Conservation (phyloP, 1,284 basidiomycete species). For the Meripilus lineatus region DNA sequence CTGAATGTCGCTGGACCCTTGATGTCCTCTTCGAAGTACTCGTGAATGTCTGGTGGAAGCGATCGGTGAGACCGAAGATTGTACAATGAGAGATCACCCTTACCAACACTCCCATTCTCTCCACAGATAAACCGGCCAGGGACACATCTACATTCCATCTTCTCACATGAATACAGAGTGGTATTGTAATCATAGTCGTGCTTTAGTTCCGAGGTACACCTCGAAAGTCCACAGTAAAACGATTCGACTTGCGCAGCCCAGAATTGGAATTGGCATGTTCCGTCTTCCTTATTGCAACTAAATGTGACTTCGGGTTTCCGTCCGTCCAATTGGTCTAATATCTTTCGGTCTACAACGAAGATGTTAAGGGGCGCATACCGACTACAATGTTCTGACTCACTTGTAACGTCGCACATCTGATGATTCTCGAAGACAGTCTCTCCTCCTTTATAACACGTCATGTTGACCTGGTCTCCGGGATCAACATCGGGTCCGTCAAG, state of each 20-base stretch:
- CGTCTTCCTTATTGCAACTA: slow-evolving; percentile 61
- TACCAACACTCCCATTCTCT: slow-evolving; percentile 91
- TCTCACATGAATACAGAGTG: slow-evolving; percentile 76
- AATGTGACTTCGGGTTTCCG: slow-evolving; percentile 91
- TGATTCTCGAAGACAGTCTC: slow-evolving; percentile 89
- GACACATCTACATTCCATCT: slow-evolving; percentile 87
- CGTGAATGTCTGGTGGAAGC: slow-evolving; percentile 75
- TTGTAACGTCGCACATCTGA: slow-evolving; percentile 98
- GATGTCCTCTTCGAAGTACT: slow-evolving; percentile 89
- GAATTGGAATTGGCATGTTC: slow-evolving; percentile 92
- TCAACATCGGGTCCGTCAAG: slow-evolving; percentile 39
- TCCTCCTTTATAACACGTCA: slow-evolving; percentile 93
- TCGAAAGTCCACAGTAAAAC: slow-evolving; percentile 87
- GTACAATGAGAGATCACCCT: slow-evolving; percentile 26
- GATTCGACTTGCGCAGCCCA: slow-evolving; percentile 94
- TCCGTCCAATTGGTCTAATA: slow-evolving; percentile 81
- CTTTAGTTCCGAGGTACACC: slow-evolving; percentile 50
- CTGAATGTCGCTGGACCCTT: slow-evolving; percentile 87
- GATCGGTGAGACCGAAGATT: slow-evolving; percentile 4
- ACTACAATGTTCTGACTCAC: slow-evolving; percentile 44
- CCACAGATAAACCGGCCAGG: slow-evolving; percentile 94
- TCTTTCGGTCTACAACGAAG: slow-evolving; percentile 69
- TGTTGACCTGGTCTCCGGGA: slow-evolving; percentile 57
- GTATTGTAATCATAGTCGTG: slow-evolving; percentile 65
- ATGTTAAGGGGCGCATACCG: slow-evolving; percentile 7